Percentiles rank a stretch among this genome's conserved stretches.
Evolutionary conservation across 1,284 basidiomycete species (phyloP).

Genomic region (Ganoderma resinaceum): DNA sequence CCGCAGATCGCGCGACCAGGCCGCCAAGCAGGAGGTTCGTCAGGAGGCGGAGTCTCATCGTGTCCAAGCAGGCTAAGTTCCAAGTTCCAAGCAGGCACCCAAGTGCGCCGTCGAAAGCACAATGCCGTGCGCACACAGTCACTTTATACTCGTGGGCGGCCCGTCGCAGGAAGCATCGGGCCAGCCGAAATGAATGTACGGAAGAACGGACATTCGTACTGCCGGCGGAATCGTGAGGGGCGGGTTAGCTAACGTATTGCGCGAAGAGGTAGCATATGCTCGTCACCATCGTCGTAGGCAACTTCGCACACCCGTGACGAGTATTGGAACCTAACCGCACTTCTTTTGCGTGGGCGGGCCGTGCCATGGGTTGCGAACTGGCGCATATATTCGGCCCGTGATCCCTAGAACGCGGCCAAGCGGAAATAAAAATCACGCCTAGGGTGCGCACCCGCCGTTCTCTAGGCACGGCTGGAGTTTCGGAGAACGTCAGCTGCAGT

Average conservation of each 20-base stretch:
- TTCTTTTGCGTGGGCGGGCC: conserved; percentile 17
- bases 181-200: conserved; percentile 4
- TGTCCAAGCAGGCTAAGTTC: background rate
- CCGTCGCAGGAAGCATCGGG: conserved; percentile 6
- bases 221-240: conserved; percentile 22
- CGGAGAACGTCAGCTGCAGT: conserved; percentile 18
- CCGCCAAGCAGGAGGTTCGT: conserved; percentile 17
- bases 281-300: conserved; percentile 11
- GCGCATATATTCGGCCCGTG: conserved; percentile 7
- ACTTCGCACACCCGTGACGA: conserved; percentile 22
- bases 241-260: conserved; percentile 17
- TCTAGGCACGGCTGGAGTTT: background rate
- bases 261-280: conserved; percentile 19
- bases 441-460: background rate
- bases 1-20: conserved; percentile 24
- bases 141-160: conserved; percentile 21
- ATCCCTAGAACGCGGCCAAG: background rate
- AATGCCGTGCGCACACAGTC: background rate
- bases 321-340: background rate
- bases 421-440: conserved; percentile 1
- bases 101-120: background rate
- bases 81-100: background rate
- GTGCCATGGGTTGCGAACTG: conserved; percentile 4
- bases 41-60: conserved; percentile 18
- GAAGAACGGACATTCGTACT: conserved; percentile 6